These are phyloP conservation scores for Eleusine coracana DNA, from an alignment of 176 grass and related monocot genomes.

Conservation along the genomic window DNA sequence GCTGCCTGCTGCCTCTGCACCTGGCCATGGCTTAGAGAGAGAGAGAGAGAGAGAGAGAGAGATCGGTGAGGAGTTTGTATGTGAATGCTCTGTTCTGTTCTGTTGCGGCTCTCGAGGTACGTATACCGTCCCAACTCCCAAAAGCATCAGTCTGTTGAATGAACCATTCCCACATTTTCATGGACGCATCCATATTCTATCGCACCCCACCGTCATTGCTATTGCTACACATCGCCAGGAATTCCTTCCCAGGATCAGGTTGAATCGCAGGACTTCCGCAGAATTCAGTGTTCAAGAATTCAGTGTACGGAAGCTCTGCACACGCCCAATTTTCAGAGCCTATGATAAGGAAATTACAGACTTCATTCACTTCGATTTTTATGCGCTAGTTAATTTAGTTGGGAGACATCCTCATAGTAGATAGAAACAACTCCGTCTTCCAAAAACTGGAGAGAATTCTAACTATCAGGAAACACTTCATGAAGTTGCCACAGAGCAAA, in stretches of 20 bases:
- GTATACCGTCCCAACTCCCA: slow-evolving; percentile 21
- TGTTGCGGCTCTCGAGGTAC: slow-evolving; percentile 48
- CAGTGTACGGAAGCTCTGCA: background rate
- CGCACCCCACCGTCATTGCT: background rate
- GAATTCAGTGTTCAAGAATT: background rate
- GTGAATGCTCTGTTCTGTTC: slow-evolving; percentile 40
- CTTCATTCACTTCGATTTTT: too few species aligned
- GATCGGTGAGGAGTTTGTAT: slow-evolving; percentile 20
- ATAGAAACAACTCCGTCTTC: background rate
- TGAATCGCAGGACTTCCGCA: background rate
- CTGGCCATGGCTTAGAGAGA: background rate
- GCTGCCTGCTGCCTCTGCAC: background rate
- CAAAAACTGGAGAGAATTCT: background rate
- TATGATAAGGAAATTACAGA: background rate
- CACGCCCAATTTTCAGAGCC: background rate
- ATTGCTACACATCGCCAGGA: background rate
- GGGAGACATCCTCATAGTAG: too few species aligned
- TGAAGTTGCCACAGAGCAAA: background rate
- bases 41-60: background rate
- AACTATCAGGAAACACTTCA: background rate
- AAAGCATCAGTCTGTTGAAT: slow-evolving; percentile 50
- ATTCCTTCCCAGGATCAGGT: background rate
- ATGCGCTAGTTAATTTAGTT: too few species aligned
- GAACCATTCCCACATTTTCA: slow-evolving; percentile 21
- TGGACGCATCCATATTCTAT: slow-evolving; percentile 18